Conservation (phyloP, 2,329 filamentous ascomycete species). For the Phialophora expanda region DNA sequence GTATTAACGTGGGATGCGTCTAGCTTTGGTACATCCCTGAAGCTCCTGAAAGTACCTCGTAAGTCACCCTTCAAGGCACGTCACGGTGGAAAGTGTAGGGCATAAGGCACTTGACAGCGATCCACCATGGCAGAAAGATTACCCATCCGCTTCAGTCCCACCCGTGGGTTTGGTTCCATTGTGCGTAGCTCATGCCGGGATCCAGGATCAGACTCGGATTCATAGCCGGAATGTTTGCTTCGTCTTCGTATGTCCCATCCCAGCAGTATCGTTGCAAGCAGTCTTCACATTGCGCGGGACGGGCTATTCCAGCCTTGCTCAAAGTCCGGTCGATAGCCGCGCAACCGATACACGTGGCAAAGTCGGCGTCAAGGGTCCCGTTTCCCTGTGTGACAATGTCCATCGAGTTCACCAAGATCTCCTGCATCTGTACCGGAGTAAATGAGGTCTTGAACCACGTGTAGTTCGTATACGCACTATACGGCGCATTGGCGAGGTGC, state of each 20-base stretch:
- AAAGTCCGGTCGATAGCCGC: constrained; percentile 39
- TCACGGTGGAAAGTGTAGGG: too few relatives aligned
- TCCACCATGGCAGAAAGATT: too few relatives aligned
- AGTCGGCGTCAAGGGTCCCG: constrained; percentile 35
- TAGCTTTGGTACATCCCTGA: too few relatives aligned
- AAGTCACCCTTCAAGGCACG: too few relatives aligned
- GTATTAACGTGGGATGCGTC: too few relatives aligned
- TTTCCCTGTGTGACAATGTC: constrained; percentile 39
- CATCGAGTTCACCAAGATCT: constrained; percentile 32
- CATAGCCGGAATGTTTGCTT: constrained; percentile 9
- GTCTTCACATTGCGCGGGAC: constrained; percentile 33
- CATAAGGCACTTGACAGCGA: too few relatives aligned
- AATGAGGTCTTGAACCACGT: constrained; percentile 16
- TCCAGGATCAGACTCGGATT: constrained; percentile 15
- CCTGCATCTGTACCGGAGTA: constrained; percentile 15
- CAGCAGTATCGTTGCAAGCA: constrained; percentile 39
- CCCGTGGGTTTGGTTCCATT: constrained; percentile 22
- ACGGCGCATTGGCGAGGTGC: constrained; percentile 39
- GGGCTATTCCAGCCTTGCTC: constrained; percentile 32
- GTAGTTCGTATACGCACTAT: constrained; percentile 33
- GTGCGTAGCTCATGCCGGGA: constrained; percentile 17
- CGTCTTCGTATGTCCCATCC: constrained; percentile 33
- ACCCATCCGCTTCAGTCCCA: background rate
- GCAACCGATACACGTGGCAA: constrained; percentile 38
- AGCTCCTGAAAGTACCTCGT: too few relatives aligned